Base-by-base conservation (phyloP, 2,329 filamentous ascomycete genomes). In the Bipolaris bicolor region DNA sequence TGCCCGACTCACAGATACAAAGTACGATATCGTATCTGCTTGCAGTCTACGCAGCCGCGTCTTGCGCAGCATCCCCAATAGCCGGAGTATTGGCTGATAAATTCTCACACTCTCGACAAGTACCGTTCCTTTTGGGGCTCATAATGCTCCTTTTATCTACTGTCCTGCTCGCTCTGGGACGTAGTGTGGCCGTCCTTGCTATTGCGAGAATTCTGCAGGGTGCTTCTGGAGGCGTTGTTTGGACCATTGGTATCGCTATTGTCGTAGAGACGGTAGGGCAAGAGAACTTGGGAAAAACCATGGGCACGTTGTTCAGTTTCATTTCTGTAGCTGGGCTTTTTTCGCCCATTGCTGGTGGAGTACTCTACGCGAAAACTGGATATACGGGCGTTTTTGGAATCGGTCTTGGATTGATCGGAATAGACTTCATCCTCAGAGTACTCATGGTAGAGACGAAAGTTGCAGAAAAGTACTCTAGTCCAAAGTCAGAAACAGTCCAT, bases 361-460 rank as follows among this genome's bases (percentile, higher is more conserved):
- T 87, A 0, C 70, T 89, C 1, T 89, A 88, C 67, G 78, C 83
- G 26, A 83, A 83, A 63, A 80, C 81, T 0, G 87, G 86, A 2
- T 84, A 85, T 64, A 68, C 73, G 11, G 85, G 84, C 0, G 85
- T 89, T 0, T 88, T 88, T 67, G 81, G 80, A 0, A 73, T 88
- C 22, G 82, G 81, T 0, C 79, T 85, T 46, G 81, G 77, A 0
- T 70, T 89, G 7, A 69, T 89, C 1, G 79, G 67, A 0, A 58
- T 88, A 15, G 87, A 89, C 69, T 83, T 89, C 57, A 53, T 84
- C 20, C 82, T 88, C 80, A 82, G 87, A 11, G 64, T 86, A 0
- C 68, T 85, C 5, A 79, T 89, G 50, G 80, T 89, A n/a, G 87
- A 89, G 72, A 87, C 86, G 72, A 86, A 84, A 67, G 79, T 81